Conservation (phyloP, 2,329 filamentous ascomycete species). For the Aureobasidium sp. region DNA sequence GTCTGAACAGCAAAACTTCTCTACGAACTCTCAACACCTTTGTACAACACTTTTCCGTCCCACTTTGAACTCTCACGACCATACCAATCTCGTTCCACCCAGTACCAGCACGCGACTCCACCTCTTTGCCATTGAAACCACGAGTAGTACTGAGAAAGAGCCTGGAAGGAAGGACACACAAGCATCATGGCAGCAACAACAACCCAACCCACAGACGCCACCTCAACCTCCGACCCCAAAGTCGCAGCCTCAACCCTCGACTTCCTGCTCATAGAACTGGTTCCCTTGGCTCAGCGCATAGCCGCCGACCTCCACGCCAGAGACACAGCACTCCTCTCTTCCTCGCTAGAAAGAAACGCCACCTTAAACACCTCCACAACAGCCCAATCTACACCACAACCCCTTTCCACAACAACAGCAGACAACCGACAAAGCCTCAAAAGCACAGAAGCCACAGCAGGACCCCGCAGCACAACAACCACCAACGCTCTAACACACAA, state of each 20-base stretch:
- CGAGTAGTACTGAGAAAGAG: not conserved
- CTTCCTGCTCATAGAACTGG: constrained; percentile 91
- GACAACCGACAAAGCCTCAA: constrained; percentile 18
- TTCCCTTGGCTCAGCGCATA: constrained; percentile 85
- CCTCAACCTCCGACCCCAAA: constrained; percentile 20
- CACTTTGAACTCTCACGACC: not conserved
- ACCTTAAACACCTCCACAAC: not conserved
- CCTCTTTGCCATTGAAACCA: too few species aligned
- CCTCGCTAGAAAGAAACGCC: not conserved
- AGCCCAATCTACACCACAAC: not conserved
- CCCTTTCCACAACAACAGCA: too few species aligned
- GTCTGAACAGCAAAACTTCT: not conserved
- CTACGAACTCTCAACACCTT: not conserved
- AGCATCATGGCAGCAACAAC: not conserved
- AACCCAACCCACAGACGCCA: not conserved
- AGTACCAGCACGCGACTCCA: too few species aligned
- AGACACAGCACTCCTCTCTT: constrained; percentile 33
- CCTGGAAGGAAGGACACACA: not conserved
- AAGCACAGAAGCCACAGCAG: not conserved
- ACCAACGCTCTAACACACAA: not conserved
- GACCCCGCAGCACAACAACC: not conserved
- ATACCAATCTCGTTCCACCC: not conserved
- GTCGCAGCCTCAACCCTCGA: constrained; percentile 81
- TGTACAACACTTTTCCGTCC: not conserved
- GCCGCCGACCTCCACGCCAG: constrained; percentile 61